Evolutionary conservation across 352 stramenopile genomes (phyloP).

Genomic region (Phytophthora quininea): DNA sequence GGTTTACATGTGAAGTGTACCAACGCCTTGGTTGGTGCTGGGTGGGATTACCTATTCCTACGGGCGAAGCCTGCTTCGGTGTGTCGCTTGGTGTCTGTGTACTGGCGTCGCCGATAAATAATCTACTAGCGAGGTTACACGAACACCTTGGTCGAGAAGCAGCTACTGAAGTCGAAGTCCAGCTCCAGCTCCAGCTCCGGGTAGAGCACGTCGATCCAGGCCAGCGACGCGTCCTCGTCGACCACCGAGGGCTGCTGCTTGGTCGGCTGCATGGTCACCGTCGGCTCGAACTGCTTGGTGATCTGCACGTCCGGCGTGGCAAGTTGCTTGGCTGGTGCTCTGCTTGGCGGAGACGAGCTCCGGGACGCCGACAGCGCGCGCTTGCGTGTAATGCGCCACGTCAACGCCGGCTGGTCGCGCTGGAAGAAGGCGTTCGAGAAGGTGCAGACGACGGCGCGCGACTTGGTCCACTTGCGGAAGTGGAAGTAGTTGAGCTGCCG

Average conservation of each 20-base stretch:
- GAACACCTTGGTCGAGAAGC: conserved; percentile 21
- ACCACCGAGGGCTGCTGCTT: conserved; percentile 4
- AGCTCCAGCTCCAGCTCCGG: conserved; percentile 52
- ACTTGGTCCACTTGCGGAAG: conserved; percentile 89
- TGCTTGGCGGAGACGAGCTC: not conserved
- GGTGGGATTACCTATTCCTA: not conserved
- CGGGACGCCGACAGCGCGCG: conserved; percentile 28
- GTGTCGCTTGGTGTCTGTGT: not conserved
- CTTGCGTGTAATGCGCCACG: conserved; percentile 72
- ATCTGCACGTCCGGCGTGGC: conserved; percentile 10
- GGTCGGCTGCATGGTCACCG: conserved; percentile 16
- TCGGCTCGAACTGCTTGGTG: conserved; percentile 19
- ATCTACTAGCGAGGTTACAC: conserved; percentile 12
- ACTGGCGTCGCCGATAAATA: conserved; percentile 6
- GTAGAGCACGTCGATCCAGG: conserved; percentile 77
- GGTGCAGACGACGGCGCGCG: conserved; percentile 70
- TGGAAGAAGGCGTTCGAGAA: conserved; percentile 79
- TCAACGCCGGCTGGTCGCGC: conserved; percentile 63
- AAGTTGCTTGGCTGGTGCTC: conserved; percentile 2
- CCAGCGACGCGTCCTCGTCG: conserved; percentile 39
- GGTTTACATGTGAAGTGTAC: conserved; percentile 4
- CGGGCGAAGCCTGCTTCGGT: not conserved
- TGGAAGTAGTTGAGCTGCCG: conserved; percentile 93
- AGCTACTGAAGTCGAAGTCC: conserved; percentile 19
- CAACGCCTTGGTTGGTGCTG: not conserved